Evolutionary conservation across 2,329 filamentous ascomycete species (phyloP).

Genomic region (Lasiodiplodia gonubiensis): DNA sequence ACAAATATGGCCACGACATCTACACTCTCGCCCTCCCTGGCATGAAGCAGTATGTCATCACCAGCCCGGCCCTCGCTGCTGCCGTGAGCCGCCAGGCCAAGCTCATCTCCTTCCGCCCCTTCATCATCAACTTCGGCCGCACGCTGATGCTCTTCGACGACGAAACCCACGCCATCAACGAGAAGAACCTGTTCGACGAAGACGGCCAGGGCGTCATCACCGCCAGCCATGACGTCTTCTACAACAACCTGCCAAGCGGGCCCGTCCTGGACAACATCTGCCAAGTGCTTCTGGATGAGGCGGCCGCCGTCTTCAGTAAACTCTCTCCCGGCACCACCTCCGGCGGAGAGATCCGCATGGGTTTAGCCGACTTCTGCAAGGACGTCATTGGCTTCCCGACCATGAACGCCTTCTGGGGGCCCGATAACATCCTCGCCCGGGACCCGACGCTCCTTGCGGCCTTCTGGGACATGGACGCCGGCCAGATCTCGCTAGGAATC

Average conservation of each 20-base stretch:
- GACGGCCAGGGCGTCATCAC: not conserved
- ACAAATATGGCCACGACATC: slow-evolving; percentile 38
- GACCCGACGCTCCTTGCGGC: slow-evolving; percentile 45
- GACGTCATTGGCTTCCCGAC: slow-evolving; percentile 36
- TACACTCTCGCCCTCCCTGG: slow-evolving; percentile 55
- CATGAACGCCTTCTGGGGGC: slow-evolving; percentile 51
- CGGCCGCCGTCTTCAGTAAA: not conserved
- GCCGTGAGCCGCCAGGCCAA: slow-evolving; percentile 48
- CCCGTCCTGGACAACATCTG: slow-evolving; percentile 7
- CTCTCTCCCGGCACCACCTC: not conserved
- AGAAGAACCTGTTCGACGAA: slow-evolving; percentile 8
- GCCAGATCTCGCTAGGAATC: slow-evolving; percentile 39
- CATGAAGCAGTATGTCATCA: slow-evolving; percentile 54
- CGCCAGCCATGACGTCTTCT: slow-evolving; percentile 20
- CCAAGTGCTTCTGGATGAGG: slow-evolving; percentile 1
- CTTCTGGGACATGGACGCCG: slow-evolving; percentile 53
- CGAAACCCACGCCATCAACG: slow-evolving; percentile 22
- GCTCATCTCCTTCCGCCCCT: slow-evolving; percentile 51
- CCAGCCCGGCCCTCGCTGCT: slow-evolving; percentile 47
- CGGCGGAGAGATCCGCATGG: not conserved
- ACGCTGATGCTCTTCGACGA: slow-evolving; percentile 47
- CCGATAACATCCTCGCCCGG: slow-evolving; percentile 50
- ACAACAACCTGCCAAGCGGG: slow-evolving; percentile 2
- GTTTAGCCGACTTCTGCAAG: not conserved
- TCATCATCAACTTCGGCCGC: slow-evolving; percentile 48